Percentiles rank a stretch among this genome's conserved stretches.
Evolutionary conservation across 2,329 filamentous ascomycete species (phyloP).

Genomic region (Chalaropsis thielavioides): DNA sequence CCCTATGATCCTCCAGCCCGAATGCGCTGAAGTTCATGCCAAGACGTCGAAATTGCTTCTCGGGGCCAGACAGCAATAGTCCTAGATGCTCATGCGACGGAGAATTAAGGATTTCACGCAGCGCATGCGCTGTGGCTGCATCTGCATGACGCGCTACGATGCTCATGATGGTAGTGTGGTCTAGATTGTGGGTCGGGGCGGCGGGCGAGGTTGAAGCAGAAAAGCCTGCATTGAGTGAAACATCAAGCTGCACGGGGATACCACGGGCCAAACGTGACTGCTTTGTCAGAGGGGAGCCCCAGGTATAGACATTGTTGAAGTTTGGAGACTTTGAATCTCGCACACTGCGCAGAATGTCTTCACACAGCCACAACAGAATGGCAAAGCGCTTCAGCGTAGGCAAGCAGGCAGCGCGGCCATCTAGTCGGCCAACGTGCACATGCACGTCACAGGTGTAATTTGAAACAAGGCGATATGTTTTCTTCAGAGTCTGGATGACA

Average conservation of each 20-base stretch:
- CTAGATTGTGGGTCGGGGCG: neutral
- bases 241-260: neutral
- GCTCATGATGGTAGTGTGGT: neutral
- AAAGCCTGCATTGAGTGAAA: too few species aligned
- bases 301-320: too few species aligned
- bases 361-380: constrained; percentile 23
- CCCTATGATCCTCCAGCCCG: constrained; percentile 26
- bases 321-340: too few species aligned
- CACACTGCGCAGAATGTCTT: too few species aligned
- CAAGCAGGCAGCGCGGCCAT: constrained; percentile 22
- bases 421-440: constrained; percentile 27
- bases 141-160: neutral
- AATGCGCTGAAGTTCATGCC: constrained; percentile 31
- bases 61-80: constrained; percentile 25
- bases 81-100: constrained; percentile 24
- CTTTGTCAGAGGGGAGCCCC: too few species aligned
- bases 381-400: constrained; percentile 26
- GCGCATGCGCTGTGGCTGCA: neutral
- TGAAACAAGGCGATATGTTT: constrained; percentile 20
- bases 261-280: constrained; percentile 7
- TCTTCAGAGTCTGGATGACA: neutral
- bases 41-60: constrained; percentile 25
- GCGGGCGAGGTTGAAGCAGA: neutral
- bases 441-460: constrained; percentile 25
- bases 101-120: constrained; percentile 23